Conservation (phyloP, 2,329 filamentous ascomycete species). For the Xenoacremonium recifei region DNA sequence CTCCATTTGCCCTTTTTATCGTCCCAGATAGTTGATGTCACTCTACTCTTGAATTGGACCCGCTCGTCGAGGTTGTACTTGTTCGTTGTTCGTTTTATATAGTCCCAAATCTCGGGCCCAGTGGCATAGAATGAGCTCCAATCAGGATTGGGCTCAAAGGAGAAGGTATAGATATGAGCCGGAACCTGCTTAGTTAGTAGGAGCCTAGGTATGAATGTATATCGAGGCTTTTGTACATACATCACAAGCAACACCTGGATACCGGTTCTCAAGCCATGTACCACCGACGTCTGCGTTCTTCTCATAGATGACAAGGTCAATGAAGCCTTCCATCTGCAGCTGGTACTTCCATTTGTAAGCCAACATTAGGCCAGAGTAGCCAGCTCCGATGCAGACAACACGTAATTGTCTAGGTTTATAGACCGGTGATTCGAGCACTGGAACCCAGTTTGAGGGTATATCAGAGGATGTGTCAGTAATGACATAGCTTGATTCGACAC, state of each 20-base stretch:
- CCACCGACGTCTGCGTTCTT: conserved; percentile 9
- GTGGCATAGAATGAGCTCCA: conserved; percentile 8
- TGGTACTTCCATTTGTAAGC: too few relatives aligned
- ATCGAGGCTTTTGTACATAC: neutral
- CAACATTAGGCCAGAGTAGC: neutral
- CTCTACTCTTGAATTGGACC: conserved; percentile 5
- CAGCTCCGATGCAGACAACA: conserved; percentile 1
- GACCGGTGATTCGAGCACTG: too few relatives aligned
- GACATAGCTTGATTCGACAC: too few relatives aligned
- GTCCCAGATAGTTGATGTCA: conserved; percentile 4
- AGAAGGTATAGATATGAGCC: conserved; percentile 9
- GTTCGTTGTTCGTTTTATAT: conserved; percentile 5
- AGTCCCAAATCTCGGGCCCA: conserved; percentile 6
- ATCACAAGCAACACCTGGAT: conserved; percentile 10
- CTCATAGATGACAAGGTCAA: conserved; percentile 7
- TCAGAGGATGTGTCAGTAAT: too few relatives aligned
- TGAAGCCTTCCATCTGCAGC: neutral
- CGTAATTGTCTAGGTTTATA: neutral
- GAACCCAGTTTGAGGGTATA: too few relatives aligned
- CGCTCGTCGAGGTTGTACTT: conserved; percentile 8
- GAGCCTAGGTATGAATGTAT: neutral
- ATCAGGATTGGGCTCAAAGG: conserved; percentile 9
- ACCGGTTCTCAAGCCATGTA: conserved; percentile 7
- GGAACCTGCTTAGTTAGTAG: too few relatives aligned
- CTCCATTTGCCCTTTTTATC: conserved; percentile 3